Base-by-base conservation (phyloP, 305 asterid species). In the Solanum hybrid region DNA sequence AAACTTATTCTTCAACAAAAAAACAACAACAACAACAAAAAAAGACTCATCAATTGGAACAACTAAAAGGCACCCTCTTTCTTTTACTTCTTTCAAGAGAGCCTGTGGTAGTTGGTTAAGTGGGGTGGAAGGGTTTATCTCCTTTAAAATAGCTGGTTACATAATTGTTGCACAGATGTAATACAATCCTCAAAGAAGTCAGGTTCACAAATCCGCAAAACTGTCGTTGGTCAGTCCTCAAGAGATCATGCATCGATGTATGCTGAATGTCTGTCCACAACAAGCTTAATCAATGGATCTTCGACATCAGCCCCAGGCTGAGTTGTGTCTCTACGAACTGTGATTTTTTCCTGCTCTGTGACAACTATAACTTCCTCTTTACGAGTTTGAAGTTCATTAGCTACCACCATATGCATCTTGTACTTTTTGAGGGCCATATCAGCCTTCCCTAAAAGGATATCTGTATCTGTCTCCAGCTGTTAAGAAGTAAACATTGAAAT, bases 351-450 rank as follows among this genome's bases (percentile, higher is more conserved):
- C 85, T 89, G 89, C 89, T 89, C 91, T 5, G 97, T 82, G 87
- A 97, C 98, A 14, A 96, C 98, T 13, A 92, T 89, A 89, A 97
- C 99, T 93, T 96, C 98, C 89, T 97, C 98, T 91, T 96, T 96
- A 24, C 98, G 98, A n/a, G 98, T 96, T 79, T 93, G 91, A 87
- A 97, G 98, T 94, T 97, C 99, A 69, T 97, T 96, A 22, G 99
- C 98, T 11, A 97, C 94, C 37, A 96, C 98, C 98, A 97, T 92
- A 90, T 96, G 95, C 95, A 96, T 94, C 51, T 95, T 85, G 89
- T 96, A 93, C 94, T 92, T 96, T 67, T 88, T 91, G n/a, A 96
- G 98, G 33, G 98, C 99, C 94, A 76, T 91, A 88, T 90, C 92
- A 57, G 98, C 99, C 93, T 96, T 97, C 89, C 93, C 97, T 81